A percentile compares a stretch with the other conserved stretches of the same genome.
phyloP scores from a whole-genome alignment of 2,329 filamentous ascomycete species.

The Cercospora zeae-maydis region DNA sequence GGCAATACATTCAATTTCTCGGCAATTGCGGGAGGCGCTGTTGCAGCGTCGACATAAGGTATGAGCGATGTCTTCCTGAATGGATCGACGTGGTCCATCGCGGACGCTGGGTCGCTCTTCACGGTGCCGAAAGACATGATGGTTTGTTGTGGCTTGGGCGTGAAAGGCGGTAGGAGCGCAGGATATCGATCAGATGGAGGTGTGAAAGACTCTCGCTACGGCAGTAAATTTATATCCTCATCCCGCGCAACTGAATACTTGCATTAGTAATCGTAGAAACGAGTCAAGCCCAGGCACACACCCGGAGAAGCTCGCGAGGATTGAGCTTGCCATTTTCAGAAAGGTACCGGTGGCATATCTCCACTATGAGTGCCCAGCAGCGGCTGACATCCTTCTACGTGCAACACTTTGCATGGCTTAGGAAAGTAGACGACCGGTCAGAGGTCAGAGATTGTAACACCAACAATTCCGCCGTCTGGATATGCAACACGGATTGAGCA shows the following conservation, averaged over 20 bases:
- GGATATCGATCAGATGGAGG: not conserved
- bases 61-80: not conserved
- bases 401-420: not conserved
- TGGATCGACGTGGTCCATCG: not conserved
- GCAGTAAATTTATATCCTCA: not conserved
- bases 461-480: not conserved
- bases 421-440: not conserved
- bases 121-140: not conserved
- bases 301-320: not conserved
- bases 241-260: not conserved
- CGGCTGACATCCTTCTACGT: not conserved
- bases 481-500: not conserved
- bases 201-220: not conserved
- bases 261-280: not conserved
- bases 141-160: not conserved
- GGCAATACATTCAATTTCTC: not conserved
- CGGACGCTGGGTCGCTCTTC: not conserved
- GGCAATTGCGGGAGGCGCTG: not conserved
- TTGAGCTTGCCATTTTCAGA: not conserved
- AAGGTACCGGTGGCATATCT: not conserved
- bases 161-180: not conserved
- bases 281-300: not conserved
- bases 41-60: not conserved
- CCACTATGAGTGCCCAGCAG: not conserved
- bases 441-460: not conserved